Evolutionary conservation across 78 protist species (phyloP).

Genomic region (Chrysochromulina tobinii): DNA sequence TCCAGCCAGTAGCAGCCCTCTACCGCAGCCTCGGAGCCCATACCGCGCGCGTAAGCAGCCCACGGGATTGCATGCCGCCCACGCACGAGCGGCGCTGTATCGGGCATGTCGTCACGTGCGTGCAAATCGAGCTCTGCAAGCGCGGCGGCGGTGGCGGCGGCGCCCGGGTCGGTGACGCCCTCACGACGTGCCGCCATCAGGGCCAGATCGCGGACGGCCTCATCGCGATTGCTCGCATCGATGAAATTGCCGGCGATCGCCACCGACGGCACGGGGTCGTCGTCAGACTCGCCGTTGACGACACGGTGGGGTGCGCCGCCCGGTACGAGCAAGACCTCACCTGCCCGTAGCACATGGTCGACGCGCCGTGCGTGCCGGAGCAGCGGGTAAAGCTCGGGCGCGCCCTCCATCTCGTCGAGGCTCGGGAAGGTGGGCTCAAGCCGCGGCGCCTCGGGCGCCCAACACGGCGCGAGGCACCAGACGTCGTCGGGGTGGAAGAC

Average conservation of each 20-base stretch:
- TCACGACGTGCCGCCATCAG: not conserved
- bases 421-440: not conserved
- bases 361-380: not conserved
- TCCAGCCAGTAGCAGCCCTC: too few species aligned
- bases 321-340: not conserved
- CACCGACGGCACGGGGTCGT: not conserved
- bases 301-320: constrained; percentile 16
- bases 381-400: not conserved
- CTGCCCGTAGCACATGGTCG: not conserved
- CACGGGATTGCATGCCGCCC: too few species aligned
- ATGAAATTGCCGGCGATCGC: not conserved
- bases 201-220: not conserved
- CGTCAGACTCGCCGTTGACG: not conserved
- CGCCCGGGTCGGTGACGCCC: too few species aligned
- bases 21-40: too few species aligned
- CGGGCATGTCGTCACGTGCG: too few species aligned
- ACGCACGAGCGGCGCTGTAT: too few species aligned
- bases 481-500: not conserved
- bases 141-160: too few species aligned
- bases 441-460: not conserved
- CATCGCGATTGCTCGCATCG: not conserved
- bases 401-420: not conserved
- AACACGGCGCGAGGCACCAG: not conserved
- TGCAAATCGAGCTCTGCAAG: too few species aligned
- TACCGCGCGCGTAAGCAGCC: too few species aligned